Evolutionary conservation across 2,329 filamentous ascomycete species (phyloP).

Genomic region (Sarocladium brachiariae): DNA sequence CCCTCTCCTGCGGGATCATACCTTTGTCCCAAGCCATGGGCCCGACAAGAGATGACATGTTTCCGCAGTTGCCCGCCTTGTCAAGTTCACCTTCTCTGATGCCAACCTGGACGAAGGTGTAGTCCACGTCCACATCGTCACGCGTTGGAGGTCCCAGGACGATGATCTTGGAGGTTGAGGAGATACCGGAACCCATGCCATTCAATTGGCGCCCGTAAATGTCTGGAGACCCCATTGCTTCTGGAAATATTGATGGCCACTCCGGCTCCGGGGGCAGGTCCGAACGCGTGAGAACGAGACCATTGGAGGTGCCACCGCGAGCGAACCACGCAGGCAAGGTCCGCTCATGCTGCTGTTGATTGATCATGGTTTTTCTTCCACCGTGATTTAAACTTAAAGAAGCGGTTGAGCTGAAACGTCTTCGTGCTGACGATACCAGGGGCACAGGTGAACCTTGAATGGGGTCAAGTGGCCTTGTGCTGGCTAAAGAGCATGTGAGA

Average conservation of each 20-base stretch:
- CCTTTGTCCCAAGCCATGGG: constrained; percentile 36
- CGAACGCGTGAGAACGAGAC: constrained; percentile 41
- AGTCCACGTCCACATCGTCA: constrained; percentile 53
- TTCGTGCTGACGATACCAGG: not conserved
- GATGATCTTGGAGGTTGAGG: constrained; percentile 61
- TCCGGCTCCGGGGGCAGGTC: constrained; percentile 28
- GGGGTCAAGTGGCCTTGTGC: not conserved
- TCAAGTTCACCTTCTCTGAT: constrained; percentile 56
- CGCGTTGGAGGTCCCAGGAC: constrained; percentile 42
- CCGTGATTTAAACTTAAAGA: not conserved
- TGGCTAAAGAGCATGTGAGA: not conserved
- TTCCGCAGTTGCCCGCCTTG: constrained; percentile 67
- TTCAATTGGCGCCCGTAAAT: constrained; percentile 58
- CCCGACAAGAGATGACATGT: constrained; percentile 62
- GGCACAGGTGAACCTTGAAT: not conserved
- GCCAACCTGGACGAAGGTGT: constrained; percentile 65
- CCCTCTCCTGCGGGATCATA: constrained; percentile 15
- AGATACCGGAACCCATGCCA: constrained; percentile 60
- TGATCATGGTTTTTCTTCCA: not conserved
- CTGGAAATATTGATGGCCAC: constrained; percentile 44
- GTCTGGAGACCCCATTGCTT: constrained; percentile 56
- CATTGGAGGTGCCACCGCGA: constrained; percentile 63
- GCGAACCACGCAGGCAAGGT: constrained; percentile 33
- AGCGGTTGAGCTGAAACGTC: not conserved
- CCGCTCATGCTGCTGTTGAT: not conserved